These are phyloP conservation scores for Gossypium davidsonii DNA, from an alignment of 441 rosid species.

Conservation along the genomic window DNA sequence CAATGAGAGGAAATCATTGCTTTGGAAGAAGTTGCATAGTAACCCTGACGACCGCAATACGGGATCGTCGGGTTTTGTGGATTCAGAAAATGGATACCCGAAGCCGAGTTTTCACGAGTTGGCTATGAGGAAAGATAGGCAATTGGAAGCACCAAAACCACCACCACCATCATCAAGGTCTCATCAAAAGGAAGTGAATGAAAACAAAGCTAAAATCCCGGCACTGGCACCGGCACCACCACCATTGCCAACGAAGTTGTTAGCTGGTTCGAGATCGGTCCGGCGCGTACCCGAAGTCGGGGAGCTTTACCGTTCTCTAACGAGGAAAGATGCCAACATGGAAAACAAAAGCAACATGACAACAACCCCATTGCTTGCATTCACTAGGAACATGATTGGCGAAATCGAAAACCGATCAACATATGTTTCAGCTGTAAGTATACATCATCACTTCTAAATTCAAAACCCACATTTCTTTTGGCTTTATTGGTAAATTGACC, in stretches of 20 bases:
- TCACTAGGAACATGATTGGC: slow-evolving; percentile 72
- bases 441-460: slow-evolving; percentile 6
- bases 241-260: slow-evolving; percentile 53
- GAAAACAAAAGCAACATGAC: slow-evolving; percentile 39
- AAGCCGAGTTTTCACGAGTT: slow-evolving; percentile 28
- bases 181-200: slow-evolving; percentile 18
- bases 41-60: slow-evolving; percentile 34
- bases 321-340: slow-evolving; percentile 46
- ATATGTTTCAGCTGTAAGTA: slow-evolving; percentile 80
- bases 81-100: slow-evolving; percentile 20
- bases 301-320: slow-evolving; percentile 73
- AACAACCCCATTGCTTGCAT: slow-evolving; percentile 35
- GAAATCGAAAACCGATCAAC: slow-evolving; percentile 90
- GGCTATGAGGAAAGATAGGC: slow-evolving; percentile 27
- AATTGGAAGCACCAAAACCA: slow-evolving; percentile 25
- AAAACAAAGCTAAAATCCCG: slow-evolving; percentile 21
- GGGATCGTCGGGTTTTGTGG: slow-evolving; percentile 33
- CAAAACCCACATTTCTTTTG: background rate
- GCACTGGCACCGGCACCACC: slow-evolving; percentile 62
- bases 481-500: no score
- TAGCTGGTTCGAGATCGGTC: slow-evolving; percentile 43
- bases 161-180: slow-evolving; percentile 25
- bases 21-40: slow-evolving; percentile 88
- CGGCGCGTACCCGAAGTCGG: slow-evolving; percentile 74
- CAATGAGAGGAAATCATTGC: slow-evolving; percentile 76